Conservation (phyloP, 305 asterid genomes). For the Withania somnifera region DNA sequence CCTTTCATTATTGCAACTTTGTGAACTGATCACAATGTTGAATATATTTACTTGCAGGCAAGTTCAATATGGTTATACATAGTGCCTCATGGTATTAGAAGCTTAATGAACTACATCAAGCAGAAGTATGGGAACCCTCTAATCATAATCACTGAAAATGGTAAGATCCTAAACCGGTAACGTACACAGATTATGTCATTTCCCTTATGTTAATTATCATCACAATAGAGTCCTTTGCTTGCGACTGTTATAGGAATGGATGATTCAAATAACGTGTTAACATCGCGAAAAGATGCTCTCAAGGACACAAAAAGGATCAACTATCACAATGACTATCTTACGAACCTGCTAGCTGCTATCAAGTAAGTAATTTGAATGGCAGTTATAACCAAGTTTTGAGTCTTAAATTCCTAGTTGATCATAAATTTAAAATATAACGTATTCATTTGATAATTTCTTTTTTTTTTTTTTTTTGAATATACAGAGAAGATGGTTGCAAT, state of each 20-base stretch:
- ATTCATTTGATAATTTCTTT: background rate
- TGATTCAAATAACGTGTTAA: slow-evolving; percentile 43
- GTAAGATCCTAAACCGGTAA: slow-evolving; percentile 14
- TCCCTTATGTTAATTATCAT: no score
- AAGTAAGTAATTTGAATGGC: slow-evolving; percentile 27
- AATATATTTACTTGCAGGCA: slow-evolving; percentile 38
- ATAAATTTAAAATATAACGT: background rate
- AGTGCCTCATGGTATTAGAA: slow-evolving; percentile 80
- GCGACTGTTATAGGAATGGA: slow-evolving; percentile 55
- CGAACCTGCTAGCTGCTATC: slow-evolving; percentile 55
- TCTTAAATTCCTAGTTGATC: background rate
- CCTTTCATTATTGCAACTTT: background rate
- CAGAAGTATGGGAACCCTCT: slow-evolving; percentile 69
- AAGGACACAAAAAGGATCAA: slow-evolving; percentile 62
- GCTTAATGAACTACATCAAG: slow-evolving; percentile 69
- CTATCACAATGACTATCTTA: slow-evolving; percentile 67
- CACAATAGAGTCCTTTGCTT: background rate
- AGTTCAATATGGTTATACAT: slow-evolving; percentile 77
- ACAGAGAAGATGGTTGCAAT: slow-evolving; percentile 85
- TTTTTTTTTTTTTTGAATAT: background rate
- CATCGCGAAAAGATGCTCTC: slow-evolving; percentile 28
- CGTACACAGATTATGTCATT: no score
- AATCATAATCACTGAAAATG: slow-evolving; percentile 76
- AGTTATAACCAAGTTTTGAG: background rate
- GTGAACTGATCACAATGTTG: background rate